A percentile compares a stretch with the other conserved stretches of the same genome.
Conservation (phyloP, 2,329 filamentous ascomycete genomes). For the Rhytidhysteron rufulum region DNA sequence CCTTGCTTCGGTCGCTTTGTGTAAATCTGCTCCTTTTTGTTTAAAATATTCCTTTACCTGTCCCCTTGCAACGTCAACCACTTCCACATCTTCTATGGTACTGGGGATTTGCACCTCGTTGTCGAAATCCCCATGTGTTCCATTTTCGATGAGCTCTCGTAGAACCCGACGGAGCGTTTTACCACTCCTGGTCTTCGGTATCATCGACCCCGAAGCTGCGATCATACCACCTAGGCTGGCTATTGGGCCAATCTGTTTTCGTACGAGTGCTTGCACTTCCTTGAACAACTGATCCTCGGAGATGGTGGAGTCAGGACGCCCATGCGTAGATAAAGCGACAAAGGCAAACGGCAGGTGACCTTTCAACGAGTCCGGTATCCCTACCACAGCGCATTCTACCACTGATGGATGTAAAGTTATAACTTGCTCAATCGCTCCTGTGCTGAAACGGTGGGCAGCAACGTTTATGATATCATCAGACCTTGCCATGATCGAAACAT, state of each 20-base stretch:
- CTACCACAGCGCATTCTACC: constrained; percentile 81
- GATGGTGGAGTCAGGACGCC: constrained; percentile 51
- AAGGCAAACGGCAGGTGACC: constrained; percentile 92
- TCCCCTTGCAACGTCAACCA: constrained; percentile 68
- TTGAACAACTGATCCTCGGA: constrained; percentile 47
- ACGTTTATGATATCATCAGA: constrained; percentile 92
- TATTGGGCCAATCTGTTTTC: constrained; percentile 81
- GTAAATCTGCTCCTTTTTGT: constrained; percentile 35
- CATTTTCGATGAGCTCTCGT: constrained; percentile 80
- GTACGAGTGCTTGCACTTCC: constrained; percentile 70
- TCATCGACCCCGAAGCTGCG: constrained; percentile 78
- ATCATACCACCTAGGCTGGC: constrained; percentile 82
- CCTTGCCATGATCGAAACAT: constrained; percentile 60
- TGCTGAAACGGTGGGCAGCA: constrained; percentile 87
- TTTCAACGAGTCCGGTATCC: constrained; percentile 80
- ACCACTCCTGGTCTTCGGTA: constrained; percentile 87
- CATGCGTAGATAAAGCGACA: constrained; percentile 57
- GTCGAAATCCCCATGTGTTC: constrained; percentile 67
- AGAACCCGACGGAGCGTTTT: constrained; percentile 84
- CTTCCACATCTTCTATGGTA: constrained; percentile 77
- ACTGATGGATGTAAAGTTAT: constrained; percentile 76
- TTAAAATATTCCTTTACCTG: constrained; percentile 75
- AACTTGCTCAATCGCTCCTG: constrained; percentile 85
- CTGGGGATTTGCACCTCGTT: constrained; percentile 71
- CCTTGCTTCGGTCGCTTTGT: constrained; percentile 34